phyloP scores from a whole-genome alignment of 176 grass and related monocot species.

The Oryza coarctata region DNA sequence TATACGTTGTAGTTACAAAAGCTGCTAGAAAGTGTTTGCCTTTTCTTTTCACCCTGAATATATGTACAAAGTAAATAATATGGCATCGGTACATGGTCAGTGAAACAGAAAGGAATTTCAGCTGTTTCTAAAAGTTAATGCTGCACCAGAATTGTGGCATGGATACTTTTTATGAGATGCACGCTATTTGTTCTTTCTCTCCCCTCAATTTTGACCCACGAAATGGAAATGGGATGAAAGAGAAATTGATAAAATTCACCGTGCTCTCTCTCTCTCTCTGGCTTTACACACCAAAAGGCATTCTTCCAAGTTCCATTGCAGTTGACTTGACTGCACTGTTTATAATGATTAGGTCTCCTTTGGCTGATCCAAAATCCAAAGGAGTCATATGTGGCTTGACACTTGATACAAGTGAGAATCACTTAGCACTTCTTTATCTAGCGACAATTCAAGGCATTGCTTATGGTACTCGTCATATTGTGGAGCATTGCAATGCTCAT shows the following conservation, averaged over 20 bases:
- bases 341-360: conserved; percentile 64
- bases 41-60: conserved; percentile 11
- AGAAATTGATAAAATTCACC: too few relatives aligned
- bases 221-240: not conserved
- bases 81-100: not conserved
- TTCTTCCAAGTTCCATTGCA: conserved; percentile 4
- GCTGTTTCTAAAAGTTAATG: not conserved
- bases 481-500: conserved; percentile 91
- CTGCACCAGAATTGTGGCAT: not conserved
- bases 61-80: not conserved
- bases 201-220: not conserved
- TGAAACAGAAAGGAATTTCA: not conserved
- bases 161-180: not conserved
- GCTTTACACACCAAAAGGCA: not conserved
- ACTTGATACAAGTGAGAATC: conserved; percentile 82
- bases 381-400: conserved; percentile 86
- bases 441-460: conserved; percentile 94
- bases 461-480: conserved; percentile 88
- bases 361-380: conserved; percentile 95
- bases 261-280: not conserved
- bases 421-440: conserved; percentile 81
- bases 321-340: conserved; percentile 10
- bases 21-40: not conserved
- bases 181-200: not conserved
- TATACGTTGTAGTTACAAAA: not conserved